Conservation (phyloP, 2,329 filamentous ascomycete genomes). For the Exophiala sp. region DNA sequence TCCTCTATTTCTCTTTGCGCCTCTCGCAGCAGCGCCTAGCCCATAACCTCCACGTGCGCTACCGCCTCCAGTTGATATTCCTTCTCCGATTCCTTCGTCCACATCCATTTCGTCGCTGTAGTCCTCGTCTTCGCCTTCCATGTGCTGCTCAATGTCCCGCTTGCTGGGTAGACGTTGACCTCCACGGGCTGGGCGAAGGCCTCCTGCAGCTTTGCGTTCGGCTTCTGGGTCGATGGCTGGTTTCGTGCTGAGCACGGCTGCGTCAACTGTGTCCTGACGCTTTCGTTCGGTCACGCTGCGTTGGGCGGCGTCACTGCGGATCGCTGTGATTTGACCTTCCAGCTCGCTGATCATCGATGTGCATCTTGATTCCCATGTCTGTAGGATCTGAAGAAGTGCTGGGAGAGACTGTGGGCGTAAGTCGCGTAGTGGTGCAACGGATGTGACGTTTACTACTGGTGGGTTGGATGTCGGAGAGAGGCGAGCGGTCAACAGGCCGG, state of each 20-base stretch:
- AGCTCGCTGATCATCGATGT: conserved; percentile 68
- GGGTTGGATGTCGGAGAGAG: conserved; percentile 82
- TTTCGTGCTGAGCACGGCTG: conserved; percentile 45
- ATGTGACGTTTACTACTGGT: conserved; percentile 70
- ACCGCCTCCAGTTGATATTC: background rate
- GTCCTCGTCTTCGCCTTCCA: conserved; percentile 34
- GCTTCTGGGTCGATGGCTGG: conserved; percentile 13
- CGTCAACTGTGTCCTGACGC: conserved; percentile 49
- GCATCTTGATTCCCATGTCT: conserved; percentile 76
- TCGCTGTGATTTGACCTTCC: conserved; percentile 67
- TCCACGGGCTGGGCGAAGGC: background rate
- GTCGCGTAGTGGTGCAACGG: conserved; percentile 82
- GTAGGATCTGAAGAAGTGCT: conserved; percentile 64
- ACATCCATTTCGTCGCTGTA: conserved; percentile 28
- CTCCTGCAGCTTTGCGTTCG: conserved; percentile 2
- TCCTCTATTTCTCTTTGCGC: conserved; percentile 27
- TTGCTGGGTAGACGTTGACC: conserved; percentile 34
- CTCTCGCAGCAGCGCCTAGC: conserved; percentile 10
- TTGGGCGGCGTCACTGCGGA: conserved; percentile 58
- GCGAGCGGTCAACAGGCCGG: conserved; percentile 74
- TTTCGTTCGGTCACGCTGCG: conserved; percentile 51
- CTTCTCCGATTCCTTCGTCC: conserved; percentile 32
- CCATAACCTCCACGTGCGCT: conserved; percentile 6
- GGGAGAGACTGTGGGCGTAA: conserved; percentile 70
- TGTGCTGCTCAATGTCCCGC: conserved; percentile 40